Percentiles rank a stretch among this genome's conserved stretches.
phyloP scores from a whole-genome alignment of 192 early-diverging fungal species.

The Coemansia pectinata region DNA sequence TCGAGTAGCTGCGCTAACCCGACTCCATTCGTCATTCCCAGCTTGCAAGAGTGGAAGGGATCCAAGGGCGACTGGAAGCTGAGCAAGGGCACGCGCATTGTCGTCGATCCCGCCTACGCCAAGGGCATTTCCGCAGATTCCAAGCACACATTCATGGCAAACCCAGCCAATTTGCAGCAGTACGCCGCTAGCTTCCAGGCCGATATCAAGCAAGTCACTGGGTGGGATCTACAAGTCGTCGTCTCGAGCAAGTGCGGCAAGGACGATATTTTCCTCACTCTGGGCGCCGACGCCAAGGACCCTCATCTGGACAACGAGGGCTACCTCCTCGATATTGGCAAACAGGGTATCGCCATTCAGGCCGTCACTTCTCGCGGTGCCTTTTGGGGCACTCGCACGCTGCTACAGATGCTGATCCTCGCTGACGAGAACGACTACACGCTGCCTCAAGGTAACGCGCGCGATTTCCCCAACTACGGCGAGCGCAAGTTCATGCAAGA shows the following conservation, averaged over 20 bases:
- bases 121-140: conserved; percentile 32
- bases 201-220: conserved; percentile 40
- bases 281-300: conserved; percentile 38
- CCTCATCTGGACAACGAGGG: conserved; percentile 34
- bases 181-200: conserved; percentile 35
- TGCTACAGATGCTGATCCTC: conserved; percentile 54
- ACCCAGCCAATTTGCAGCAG: conserved; percentile 37
- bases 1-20: conserved; percentile 19
- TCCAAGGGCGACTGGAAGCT: conserved; percentile 39
- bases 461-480: conserved; percentile 53
- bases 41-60: conserved; percentile 44
- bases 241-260: conserved; percentile 19
- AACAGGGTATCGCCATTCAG: conserved; percentile 39
- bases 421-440: conserved; percentile 39
- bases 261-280: conserved; percentile 45
- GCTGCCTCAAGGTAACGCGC: conserved; percentile 39
- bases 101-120: conserved; percentile 38
- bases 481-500: conserved; percentile 53
- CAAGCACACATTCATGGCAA: conserved; percentile 37
- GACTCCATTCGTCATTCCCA: conserved; percentile 46
- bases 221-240: conserved; percentile 31
- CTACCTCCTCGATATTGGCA: conserved; percentile 40
- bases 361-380: conserved; percentile 44
- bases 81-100: conserved; percentile 30
- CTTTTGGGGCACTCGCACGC: conserved; percentile 51